Evolutionary conservation across 257 asterid species (phyloP).

Genomic region (Paraleonurus japonicus): DNA sequence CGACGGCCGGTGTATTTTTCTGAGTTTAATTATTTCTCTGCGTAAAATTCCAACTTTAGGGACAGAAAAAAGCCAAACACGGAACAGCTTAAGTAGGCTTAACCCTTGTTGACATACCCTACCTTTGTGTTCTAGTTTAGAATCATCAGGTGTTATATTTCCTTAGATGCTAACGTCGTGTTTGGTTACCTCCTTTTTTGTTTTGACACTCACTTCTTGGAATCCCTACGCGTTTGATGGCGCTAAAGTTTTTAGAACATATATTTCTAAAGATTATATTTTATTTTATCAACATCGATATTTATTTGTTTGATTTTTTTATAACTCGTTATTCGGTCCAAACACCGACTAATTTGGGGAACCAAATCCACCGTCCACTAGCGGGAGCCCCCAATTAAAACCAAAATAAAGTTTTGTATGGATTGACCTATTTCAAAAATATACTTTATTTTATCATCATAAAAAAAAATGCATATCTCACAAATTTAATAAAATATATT

Average conservation of each 20-base stretch:
- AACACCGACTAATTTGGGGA: too few species aligned
- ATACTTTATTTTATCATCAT: too few species aligned
- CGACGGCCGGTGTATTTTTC: slow-evolving; percentile 32
- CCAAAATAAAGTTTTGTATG: too few species aligned
- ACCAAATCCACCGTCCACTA: too few species aligned
- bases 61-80: slow-evolving; percentile 35
- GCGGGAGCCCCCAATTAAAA: too few species aligned
- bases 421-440: too few species aligned
- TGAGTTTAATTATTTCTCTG: slow-evolving; percentile 15
- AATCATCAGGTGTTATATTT: background rate
- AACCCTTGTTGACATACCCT: slow-evolving; percentile 15
- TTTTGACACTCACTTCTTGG: background rate
- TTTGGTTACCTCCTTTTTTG: slow-evolving; percentile 20
- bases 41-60: slow-evolving; percentile 21
- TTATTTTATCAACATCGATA: background rate
- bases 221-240: slow-evolving; percentile 21
- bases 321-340: too few species aligned
- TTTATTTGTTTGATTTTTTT: background rate
- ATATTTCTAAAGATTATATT: background rate
- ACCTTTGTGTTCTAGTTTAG: background rate
- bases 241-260: slow-evolving; percentile 19
- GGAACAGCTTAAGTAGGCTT: slow-evolving; percentile 25
- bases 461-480: too few species aligned
- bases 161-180: slow-evolving; percentile 20
- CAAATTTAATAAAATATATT: too few species aligned